Conservation (phyloP, 495 filamentous ascomycete genomes). For the Cercophora sp. region DNA sequence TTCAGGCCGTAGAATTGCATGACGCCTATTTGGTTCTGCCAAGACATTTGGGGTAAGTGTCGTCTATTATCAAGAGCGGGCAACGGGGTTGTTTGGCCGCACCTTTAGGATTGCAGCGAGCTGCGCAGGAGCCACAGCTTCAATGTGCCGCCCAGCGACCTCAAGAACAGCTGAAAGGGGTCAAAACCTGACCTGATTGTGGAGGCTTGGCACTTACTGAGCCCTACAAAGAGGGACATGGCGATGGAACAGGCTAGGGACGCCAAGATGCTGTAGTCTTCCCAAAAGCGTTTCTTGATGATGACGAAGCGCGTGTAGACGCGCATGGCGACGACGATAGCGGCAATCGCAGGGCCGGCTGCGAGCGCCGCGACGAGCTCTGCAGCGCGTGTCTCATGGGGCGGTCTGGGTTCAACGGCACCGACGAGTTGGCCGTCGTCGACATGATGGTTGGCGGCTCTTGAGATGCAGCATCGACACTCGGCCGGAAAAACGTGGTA, state of each 20-base stretch:
- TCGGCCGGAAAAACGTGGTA: no score
- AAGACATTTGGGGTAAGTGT: no score
- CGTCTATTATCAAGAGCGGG: not conserved
- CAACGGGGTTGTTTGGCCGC: not conserved
- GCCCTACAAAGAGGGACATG: not conserved
- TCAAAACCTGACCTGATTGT: no score
- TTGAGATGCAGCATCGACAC: no score
- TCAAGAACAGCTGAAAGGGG: no score
- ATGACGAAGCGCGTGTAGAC: slow-evolving; percentile 9
- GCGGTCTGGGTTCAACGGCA: no score
- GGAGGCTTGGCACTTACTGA: not conserved
- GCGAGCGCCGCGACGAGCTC: no score
- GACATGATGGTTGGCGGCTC: no score
- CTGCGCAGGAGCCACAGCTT: not conserved
- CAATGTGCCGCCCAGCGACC: no score
- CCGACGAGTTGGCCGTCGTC: no score
- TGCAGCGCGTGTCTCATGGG: no score
- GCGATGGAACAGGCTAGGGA: not conserved
- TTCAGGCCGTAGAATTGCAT: slow-evolving; percentile 1
- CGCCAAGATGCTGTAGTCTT: slow-evolving; percentile 7
- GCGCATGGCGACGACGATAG: slow-evolving; percentile 1
- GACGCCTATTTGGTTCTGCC: not conserved
- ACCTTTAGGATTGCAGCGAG: not conserved
- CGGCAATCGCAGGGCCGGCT: no score
- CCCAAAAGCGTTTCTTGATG: slow-evolving; percentile 6